Conservation (phyloP, 495 filamentous ascomycete genomes). For the Annulohypoxylon bovei region DNA sequence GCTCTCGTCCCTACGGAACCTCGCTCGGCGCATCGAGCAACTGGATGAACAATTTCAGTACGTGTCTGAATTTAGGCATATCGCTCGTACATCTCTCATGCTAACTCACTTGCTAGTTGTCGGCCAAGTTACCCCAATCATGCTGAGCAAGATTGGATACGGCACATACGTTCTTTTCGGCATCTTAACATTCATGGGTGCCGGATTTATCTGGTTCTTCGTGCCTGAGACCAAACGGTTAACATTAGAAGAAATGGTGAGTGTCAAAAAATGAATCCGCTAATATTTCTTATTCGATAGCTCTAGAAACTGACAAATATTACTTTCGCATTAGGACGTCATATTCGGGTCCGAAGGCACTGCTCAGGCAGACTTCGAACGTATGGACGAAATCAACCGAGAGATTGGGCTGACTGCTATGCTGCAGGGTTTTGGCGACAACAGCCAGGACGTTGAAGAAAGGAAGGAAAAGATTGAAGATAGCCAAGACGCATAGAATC, state of each 20-base stretch:
- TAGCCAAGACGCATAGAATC: slow-evolving; percentile 6
- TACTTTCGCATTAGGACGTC: slow-evolving; percentile 65
- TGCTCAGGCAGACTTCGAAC: slow-evolving; percentile 74
- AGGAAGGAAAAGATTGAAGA: slow-evolving; percentile 41
- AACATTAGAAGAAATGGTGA: slow-evolving; percentile 65
- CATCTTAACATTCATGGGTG: slow-evolving; percentile 72
- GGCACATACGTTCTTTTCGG: slow-evolving; percentile 87
- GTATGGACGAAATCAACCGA: slow-evolving; percentile 76
- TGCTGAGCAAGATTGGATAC: slow-evolving; percentile 75
- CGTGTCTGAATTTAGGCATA: not conserved
- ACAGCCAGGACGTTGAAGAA: slow-evolving; percentile 27
- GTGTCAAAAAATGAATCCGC: slow-evolving; percentile 12
- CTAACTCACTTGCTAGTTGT: slow-evolving; percentile 53
- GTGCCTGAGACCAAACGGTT: slow-evolving; percentile 79
- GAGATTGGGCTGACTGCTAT: slow-evolving; percentile 70
- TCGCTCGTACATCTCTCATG: not conserved
- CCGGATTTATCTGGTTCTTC: slow-evolving; percentile 77
- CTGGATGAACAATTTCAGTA: slow-evolving; percentile 65
- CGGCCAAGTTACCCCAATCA: slow-evolving; percentile 78
- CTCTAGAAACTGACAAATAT: slow-evolving; percentile 51
- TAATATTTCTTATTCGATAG: not conserved
- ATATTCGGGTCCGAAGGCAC: slow-evolving; percentile 78
- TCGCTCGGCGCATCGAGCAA: slow-evolving; percentile 71
- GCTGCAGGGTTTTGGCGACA: slow-evolving; percentile 42
- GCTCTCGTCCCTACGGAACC: slow-evolving; percentile 77